These are phyloP conservation scores for Colletotrichum sansevieriae DNA, from an alignment of 2,329 filamentous ascomycete species.

Conservation along the genomic window DNA sequence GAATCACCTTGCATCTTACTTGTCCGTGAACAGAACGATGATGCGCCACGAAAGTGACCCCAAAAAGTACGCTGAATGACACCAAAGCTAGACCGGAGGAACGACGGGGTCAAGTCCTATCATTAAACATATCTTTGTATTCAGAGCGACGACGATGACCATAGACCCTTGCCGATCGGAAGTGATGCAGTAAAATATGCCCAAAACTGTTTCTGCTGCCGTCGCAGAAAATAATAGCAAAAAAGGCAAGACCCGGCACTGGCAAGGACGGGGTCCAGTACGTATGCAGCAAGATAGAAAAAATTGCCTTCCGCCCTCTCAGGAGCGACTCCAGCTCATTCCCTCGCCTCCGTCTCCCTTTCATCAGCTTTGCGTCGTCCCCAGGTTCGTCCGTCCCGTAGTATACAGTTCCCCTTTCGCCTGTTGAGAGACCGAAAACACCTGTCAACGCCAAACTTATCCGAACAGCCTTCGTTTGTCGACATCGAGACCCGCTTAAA, in stretches of 20 bases:
- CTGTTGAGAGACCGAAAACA: constrained; percentile 41
- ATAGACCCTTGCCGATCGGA: constrained; percentile 10
- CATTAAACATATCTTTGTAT: constrained; percentile 25
- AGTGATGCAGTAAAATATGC: constrained; percentile 17
- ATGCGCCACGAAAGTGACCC: not conserved
- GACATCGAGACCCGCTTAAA: constrained; percentile 33
- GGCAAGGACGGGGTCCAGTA: constrained; percentile 3
- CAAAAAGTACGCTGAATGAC: not conserved
- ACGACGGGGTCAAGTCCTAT: not conserved
- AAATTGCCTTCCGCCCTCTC: constrained; percentile 6
- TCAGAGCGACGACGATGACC: constrained; percentile 9
- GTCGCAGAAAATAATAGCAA: constrained; percentile 7
- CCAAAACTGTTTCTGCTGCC: constrained; percentile 11
- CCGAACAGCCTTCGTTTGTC: constrained; percentile 37
- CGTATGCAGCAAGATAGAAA: constrained; percentile 28
- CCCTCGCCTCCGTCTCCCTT: not conserved
- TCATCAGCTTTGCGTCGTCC: constrained; percentile 20
- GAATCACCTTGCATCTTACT: not conserved
- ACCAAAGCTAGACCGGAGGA: too few relatives aligned
- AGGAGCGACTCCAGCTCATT: constrained; percentile 1
- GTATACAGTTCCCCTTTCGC: constrained; percentile 40
- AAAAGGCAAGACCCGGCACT: constrained; percentile 14
- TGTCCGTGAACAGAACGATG: constrained; percentile 2
- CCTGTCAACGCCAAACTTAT: constrained; percentile 38
- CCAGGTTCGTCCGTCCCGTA: constrained; percentile 24